Evolutionary conservation across 192 early-diverging fungal genomes (phyloP), one percentile per base, ranked within the genome.

Genomic region (Backusella sp.): DNA sequence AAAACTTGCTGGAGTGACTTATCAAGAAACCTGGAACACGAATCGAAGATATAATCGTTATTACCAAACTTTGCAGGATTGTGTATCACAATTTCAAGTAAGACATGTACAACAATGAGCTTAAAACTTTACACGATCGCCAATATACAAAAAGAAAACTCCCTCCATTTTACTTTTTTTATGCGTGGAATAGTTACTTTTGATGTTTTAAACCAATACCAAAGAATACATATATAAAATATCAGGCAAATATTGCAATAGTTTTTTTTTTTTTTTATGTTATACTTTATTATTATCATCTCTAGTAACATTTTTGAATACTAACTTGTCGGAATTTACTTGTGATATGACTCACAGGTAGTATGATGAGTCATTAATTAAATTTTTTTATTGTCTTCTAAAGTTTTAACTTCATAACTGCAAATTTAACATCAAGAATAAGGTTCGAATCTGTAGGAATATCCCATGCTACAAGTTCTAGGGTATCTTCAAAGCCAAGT

Each of bases 401-500:
- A 62, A 62, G 23, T 30, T 62, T 26, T 14, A 62, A 62, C 4
- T 62, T 62, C 56, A 62, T 12, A 26, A 62, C 56, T 62, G 23
- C 21, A 12, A 62, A 62, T 28, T 62, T 62, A 26, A 62, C 56
- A 14, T 62, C 56, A 12, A 62, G 21, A 11, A 62, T 62, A 28
- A 62, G 56, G 23, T 8, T 62, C 7, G 56, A 62, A 62, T 62
- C 56, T 62, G 4, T 4, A 62, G 56, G 56, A 4, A 4, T 14
- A 28, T 62, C 12, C 56, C 56, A 86, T 3, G 71, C 70, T 2
- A 79, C 70, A 26, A 70, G 75, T 66, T 84, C 83, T 30, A 82
- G 82, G 53, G 77, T 85, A 34, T 85, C 80, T 28, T 53, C 69
- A 68, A 87, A 87, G 6, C 86, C 86, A 8, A 87, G 72, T 56